Evolutionary conservation across 2,329 filamentous ascomycete genomes (phyloP).

Genomic region (Aspergillus piperis): DNA sequence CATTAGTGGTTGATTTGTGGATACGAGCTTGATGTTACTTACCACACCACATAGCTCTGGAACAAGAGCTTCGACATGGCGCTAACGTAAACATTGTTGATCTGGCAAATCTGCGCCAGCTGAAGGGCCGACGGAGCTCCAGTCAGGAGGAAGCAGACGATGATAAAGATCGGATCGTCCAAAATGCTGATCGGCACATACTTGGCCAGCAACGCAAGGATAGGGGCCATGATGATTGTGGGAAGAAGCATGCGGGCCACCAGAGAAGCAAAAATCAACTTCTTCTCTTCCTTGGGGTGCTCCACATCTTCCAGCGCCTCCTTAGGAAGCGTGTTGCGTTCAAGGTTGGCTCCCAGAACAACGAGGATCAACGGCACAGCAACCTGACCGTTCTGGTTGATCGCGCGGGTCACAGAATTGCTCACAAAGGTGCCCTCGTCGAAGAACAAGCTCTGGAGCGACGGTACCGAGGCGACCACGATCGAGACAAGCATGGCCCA

Average conservation of each 20-base stretch:
- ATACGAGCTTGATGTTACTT: constrained; percentile 35
- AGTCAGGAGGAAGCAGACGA: constrained; percentile 94
- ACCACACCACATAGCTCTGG: constrained; percentile 96
- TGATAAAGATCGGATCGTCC: constrained; percentile 96
- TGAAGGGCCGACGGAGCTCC: constrained; percentile 92
- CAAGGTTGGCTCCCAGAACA: constrained; percentile 90
- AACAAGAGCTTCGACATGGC: constrained; percentile 93
- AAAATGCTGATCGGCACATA: constrained; percentile 90
- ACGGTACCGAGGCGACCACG: constrained; percentile 82
- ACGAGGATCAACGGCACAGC: constrained; percentile 94
- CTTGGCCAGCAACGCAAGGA: constrained; percentile 84
- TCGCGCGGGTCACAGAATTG: constrained; percentile 87
- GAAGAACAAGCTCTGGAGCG: constrained; percentile 84
- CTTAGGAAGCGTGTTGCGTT: constrained; percentile 80
- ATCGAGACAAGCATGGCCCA: constrained; percentile 97
- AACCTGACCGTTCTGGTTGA: constrained; percentile 82
- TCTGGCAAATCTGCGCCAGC: constrained; percentile 96
- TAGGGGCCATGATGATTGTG: constrained; percentile 85
- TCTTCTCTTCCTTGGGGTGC: constrained; percentile 67
- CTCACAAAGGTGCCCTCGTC: constrained; percentile 83
- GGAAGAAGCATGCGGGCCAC: constrained; percentile 90
- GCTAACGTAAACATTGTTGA: constrained; percentile 93
- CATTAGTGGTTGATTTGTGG: constrained; percentile 12
- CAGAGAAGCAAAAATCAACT: constrained; percentile 81
- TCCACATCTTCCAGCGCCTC: constrained; percentile 67